Evolutionary conservation across 371 early-diverging fungal genomes (phyloP), one percentile per base, ranked within the genome.

Genomic region (Rhizopus delemar): DNA sequence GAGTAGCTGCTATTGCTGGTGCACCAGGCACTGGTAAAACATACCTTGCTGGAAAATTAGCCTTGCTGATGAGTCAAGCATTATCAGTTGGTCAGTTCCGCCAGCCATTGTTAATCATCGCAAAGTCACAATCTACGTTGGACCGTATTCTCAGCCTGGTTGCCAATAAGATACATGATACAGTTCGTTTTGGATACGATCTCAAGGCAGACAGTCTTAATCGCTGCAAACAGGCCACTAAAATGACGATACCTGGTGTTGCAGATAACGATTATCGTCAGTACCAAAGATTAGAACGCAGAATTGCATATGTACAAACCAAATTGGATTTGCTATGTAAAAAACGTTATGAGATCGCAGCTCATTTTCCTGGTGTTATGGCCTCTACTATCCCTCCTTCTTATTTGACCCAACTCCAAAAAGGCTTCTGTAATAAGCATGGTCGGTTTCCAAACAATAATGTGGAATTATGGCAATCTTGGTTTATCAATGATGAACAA

Each of bases 1-100:
- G 69, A 1, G 56, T 79, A 11, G 62, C 76, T 13, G 62, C 69
- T 0, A 68, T 79, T 11, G 56, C 74, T 0, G 79, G 79, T 0
- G 60, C 64, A 4, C 58, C 74, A 39, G 79, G 79, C 7, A 72
- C 79, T 7, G 79, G 79, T 0, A 79, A 79, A 38, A 76, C 79
- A 0, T 70, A 51, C 53, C 45, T 79, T 36, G 72, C 71, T 0
- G 39, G 52, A 38, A 79, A 79, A 51, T 22, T 79, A 3, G 63
- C 70, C 1, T 51, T 64, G 28, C 28, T 79, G 12, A 53, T 67
- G 9, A 65, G 72, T 9, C 63, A 67, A 15, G 70, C 67, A 1
- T 31, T 79, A 4, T 43, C 45, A 6, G 41, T 46, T 0, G 59
- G 68, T 0, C 76, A 71, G 32, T 70, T 65, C 15, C 64, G 62